Evolutionary conservation across 2,329 filamentous ascomycete species (phyloP), one percentile per base, ranked within the genome.

Genomic region (Ophiostoma sp.): DNA sequence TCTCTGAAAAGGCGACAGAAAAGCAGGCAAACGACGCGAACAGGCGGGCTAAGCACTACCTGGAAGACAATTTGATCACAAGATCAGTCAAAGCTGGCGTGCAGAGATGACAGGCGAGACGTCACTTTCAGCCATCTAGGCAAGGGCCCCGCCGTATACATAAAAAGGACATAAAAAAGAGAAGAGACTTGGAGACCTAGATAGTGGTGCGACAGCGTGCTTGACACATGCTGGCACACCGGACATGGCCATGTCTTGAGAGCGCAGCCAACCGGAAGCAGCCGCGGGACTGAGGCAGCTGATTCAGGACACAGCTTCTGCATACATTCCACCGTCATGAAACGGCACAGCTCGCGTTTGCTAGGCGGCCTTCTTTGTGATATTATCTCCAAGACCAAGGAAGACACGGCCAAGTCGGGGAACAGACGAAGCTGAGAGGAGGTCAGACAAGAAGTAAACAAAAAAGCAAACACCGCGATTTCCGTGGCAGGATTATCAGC

Each of bases 181-280:
- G 14, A 40, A 38, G 16, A 38, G 27, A 7, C 55, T 38, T 27
- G 27, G 55, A 38, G 18, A 55, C 5, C 14, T 2, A n/a, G 36
- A 9, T 9, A 6, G 7, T 12, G 36, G 63, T 47, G 16, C 18
- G 16, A 27, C 63, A n/a, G 42, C 18, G 7, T 58, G 16, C 16
- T 42, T 55, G 47, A 14, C 49, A 55, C 40, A 66, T 41, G 40
- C 41, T 45, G 40, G 38, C 14, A 66, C 64, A 52, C 36, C 16
- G 64, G 18, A 45, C 9, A n/a, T 45, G 49, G 8, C 52, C 49
- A 55, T 58, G 49, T 66, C 41, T 66, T 18, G 41, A 16, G 12
- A 14, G n/a, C 3, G 9, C 11, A 36, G 49, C 65, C 65, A 66
- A 66, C 65, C 65, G 65, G 65, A 66, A 40, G 18, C 38, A n/a